Evolutionary conservation across 495 filamentous ascomycete species (phyloP).

Genomic region (Glonium stellatum): DNA sequence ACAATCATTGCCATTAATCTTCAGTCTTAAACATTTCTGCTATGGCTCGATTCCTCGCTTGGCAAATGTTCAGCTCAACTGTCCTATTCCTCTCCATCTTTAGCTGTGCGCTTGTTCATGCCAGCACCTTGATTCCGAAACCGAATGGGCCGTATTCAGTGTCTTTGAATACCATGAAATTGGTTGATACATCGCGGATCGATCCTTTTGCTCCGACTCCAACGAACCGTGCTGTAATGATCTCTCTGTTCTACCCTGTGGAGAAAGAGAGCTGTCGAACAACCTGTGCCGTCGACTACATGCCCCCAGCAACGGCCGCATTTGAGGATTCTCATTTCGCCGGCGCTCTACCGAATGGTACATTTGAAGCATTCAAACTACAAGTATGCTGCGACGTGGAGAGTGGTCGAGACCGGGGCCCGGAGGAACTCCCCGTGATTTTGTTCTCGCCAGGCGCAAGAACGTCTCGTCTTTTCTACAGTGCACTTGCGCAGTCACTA

Average conservation of each 20-base stretch:
- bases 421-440: conserved; percentile 2
- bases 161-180: conserved; percentile 4
- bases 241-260: conserved; percentile 23
- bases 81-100: not conserved
- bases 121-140: conserved; percentile 9
- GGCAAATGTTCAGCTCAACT: too few relatives aligned
- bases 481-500: conserved; percentile 11
- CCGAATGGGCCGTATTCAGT: conserved; percentile 13
- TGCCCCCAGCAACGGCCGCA: conserved; percentile 13
- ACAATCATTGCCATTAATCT: too few relatives aligned
- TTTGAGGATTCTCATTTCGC: not conserved
- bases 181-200: conserved; percentile 14
- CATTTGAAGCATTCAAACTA: conserved; percentile 4
- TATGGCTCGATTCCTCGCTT: too few relatives aligned
- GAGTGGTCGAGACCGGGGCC: not conserved
- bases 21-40: too few relatives aligned
- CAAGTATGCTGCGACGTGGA: conserved; percentile 3
- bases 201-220: conserved; percentile 20
- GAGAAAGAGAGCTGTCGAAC: not conserved
- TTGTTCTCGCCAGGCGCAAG: conserved; percentile 20
- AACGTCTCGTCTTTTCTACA: conserved; percentile 7
- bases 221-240: conserved; percentile 17
- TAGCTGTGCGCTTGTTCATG: not conserved
- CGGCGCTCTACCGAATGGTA: conserved; percentile 6
- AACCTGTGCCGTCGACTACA: conserved; percentile 6